These are phyloP conservation scores for Aspergillus fijiensis DNA, from an alignment of 2,329 filamentous ascomycete genomes.

Conservation along the genomic window DNA sequence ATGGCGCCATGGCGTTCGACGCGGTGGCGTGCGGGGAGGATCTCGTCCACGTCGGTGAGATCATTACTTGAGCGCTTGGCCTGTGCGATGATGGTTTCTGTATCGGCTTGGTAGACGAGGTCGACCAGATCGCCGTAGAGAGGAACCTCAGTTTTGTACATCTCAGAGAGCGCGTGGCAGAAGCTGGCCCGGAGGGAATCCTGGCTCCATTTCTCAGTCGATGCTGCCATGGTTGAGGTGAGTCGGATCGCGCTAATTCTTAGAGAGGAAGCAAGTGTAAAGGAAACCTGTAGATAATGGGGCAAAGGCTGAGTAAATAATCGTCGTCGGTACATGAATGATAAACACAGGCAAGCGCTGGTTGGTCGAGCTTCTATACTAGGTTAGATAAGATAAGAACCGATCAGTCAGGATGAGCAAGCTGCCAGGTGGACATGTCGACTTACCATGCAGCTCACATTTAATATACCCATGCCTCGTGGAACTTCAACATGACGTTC, in stretches of 20 bases:
- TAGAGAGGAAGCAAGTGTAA: background rate
- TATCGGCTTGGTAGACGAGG: conserved; percentile 32
- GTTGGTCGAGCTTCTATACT: background rate
- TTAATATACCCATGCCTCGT: background rate
- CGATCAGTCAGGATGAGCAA: background rate
- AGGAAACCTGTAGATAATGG: background rate
- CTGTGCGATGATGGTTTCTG: conserved; percentile 15
- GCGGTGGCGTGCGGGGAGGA: conserved; percentile 21
- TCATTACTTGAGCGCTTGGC: background rate
- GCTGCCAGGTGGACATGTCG: too few species aligned
- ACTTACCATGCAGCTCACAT: background rate
- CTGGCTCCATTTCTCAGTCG: conserved; percentile 17
- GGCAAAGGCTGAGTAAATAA: background rate
- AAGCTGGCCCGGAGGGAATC: conserved; percentile 31
- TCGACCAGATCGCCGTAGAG: conserved; percentile 34
- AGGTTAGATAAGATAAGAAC: background rate
- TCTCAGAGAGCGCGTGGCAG: conserved; percentile 34
- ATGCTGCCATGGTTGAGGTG: background rate
- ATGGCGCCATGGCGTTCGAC: conserved; percentile 51
- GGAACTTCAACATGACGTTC: background rate
- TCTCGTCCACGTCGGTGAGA: conserved; percentile 22
- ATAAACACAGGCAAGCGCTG: background rate
- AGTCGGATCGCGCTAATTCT: background rate
- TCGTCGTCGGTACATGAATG: background rate
- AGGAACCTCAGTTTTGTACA: conserved; percentile 38